Percentiles rank a stretch among this genome's conserved stretches.
These are phyloP conservation scores for Vararia minispora DNA, from an alignment of 768 basidiomycete genomes.

Conservation along the genomic window DNA sequence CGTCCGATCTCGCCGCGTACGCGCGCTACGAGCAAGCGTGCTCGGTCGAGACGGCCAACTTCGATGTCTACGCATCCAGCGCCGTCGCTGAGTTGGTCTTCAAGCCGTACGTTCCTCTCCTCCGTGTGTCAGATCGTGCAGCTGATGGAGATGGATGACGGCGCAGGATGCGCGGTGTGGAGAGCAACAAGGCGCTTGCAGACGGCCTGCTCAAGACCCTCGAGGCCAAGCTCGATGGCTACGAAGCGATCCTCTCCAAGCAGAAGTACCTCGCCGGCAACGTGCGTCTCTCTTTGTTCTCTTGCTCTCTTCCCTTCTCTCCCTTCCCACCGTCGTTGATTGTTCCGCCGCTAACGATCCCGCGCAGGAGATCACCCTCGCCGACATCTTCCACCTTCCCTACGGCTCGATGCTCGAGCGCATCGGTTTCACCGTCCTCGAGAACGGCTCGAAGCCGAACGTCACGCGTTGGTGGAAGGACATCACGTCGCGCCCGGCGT, in stretches of 20 bases:
- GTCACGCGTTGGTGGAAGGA: constrained; percentile 45
- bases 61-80: constrained; percentile 34
- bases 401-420: constrained; percentile 23
- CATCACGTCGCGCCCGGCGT: constrained; percentile 33
- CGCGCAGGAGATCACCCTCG: constrained; percentile 36
- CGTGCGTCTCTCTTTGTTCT: constrained; percentile 18
- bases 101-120: constrained; percentile 30
- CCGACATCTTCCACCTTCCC: constrained; percentile 48
- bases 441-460: constrained; percentile 26
- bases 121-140: background rate
- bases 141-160: constrained; percentile 14
- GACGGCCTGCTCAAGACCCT: constrained; percentile 20
- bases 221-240: constrained; percentile 35
- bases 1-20: constrained; percentile 21
- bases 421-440: constrained; percentile 21
- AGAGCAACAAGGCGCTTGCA: constrained; percentile 19
- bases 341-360: background rate
- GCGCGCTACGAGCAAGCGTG: constrained; percentile 34
- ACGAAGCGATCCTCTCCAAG: constrained; percentile 45
- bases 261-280: constrained; percentile 39
- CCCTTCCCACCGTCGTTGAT: background rate
- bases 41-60: constrained; percentile 41
- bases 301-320: background rate
- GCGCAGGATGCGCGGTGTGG: too few species aligned
- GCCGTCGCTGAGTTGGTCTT: constrained; percentile 38